phyloP scores from a whole-genome alignment of 2,329 filamentous ascomycete species.

The Cryphonectria parasitica region DNA sequence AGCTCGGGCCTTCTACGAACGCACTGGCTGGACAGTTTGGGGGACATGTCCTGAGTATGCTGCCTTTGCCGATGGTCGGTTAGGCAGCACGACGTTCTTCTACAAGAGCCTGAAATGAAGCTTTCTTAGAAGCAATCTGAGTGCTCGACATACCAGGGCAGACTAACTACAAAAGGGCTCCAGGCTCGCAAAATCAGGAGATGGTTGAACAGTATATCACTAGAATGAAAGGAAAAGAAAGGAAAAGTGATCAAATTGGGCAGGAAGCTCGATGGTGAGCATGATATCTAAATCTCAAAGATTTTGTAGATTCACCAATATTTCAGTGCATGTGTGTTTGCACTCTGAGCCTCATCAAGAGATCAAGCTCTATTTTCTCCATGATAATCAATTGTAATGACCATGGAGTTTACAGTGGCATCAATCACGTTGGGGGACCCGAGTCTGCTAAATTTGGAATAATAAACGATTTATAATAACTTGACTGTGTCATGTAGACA shows the following conservation, averaged over 20 bases:
- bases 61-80: constrained; percentile 31
- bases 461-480: neutral
- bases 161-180: constrained; percentile 8
- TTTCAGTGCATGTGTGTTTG: too few relatives aligned
- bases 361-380: too few relatives aligned
- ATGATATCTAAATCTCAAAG: too few relatives aligned
- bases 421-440: neutral
- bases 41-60: constrained; percentile 36
- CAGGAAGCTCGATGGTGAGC: constrained; percentile 57
- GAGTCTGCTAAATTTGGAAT: neutral
- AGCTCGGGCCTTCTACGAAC: constrained; percentile 35
- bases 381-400: too few relatives aligned
- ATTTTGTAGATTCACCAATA: too few relatives aligned
- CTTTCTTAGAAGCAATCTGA: neutral
- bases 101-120: constrained; percentile 26
- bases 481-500: neutral
- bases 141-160: constrained; percentile 15
- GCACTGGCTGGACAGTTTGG: constrained; percentile 36
- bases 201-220: neutral
- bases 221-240: too few relatives aligned
- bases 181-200: neutral
- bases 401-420: neutral
- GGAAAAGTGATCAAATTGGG: constrained; percentile 60
- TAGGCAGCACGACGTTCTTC: constrained; percentile 33
- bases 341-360: neutral